Evolutionary conservation across 2,329 filamentous ascomycete genomes (phyloP).

Genomic region (Plectosphaerella sp.): DNA sequence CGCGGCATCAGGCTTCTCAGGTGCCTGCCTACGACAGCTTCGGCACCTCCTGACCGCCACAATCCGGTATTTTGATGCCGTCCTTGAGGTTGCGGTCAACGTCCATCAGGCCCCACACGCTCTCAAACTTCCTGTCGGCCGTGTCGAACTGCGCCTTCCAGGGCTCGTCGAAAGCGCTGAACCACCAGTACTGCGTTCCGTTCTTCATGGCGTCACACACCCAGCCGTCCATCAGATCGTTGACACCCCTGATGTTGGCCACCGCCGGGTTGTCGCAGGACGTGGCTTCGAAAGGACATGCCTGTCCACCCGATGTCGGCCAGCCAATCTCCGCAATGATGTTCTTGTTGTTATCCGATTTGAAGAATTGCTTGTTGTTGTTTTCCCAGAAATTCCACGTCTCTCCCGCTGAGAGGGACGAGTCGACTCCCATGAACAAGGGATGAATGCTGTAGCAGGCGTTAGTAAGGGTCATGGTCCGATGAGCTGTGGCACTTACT

Average conservation of each 20-base stretch:
- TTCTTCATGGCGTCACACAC: slow-evolving; percentile 77
- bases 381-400: slow-evolving; percentile 76
- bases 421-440: slow-evolving; percentile 80
- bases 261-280: slow-evolving; percentile 36
- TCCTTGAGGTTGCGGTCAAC: slow-evolving; percentile 77
- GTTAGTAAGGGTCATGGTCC: background rate
- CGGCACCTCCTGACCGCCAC: slow-evolving; percentile 64
- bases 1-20: background rate
- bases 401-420: slow-evolving; percentile 68
- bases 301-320: slow-evolving; percentile 77
- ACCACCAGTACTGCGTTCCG: slow-evolving; percentile 94
- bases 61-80: slow-evolving; percentile 83
- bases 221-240: slow-evolving; percentile 81
- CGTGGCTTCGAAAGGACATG: slow-evolving; percentile 56
- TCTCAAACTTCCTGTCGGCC: slow-evolving; percentile 74
- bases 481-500: slow-evolving; percentile 28
- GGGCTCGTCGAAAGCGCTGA: slow-evolving; percentile 93
- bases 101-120: slow-evolving; percentile 92
- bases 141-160: slow-evolving; percentile 81
- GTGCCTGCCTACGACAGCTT: background rate
- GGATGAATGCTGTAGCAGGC: slow-evolving; percentile 63
- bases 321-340: slow-evolving; percentile 90
- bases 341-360: slow-evolving; percentile 59
- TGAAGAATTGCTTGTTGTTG: slow-evolving; percentile 63
- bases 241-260: slow-evolving; percentile 75